Evolutionary conservation across 1,284 basidiomycete species (phyloP).

Genomic region (Ustilago loliicola): DNA sequence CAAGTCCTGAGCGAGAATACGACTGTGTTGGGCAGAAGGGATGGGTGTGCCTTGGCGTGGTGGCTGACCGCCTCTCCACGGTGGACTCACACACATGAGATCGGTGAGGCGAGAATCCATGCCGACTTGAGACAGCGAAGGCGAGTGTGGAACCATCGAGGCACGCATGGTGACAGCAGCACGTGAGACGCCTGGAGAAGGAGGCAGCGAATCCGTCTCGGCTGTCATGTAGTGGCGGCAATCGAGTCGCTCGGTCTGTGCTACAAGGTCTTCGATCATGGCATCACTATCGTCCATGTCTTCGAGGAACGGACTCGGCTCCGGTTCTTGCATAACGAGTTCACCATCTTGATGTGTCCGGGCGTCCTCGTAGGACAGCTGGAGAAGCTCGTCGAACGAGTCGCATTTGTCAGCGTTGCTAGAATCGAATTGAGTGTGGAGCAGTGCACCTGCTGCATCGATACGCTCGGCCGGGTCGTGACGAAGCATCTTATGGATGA

Average conservation of each 20-base stretch:
- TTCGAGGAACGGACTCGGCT: not conserved
- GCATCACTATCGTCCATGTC: slow-evolving; percentile 31
- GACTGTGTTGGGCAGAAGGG: slow-evolving; percentile 31
- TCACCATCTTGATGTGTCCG: not conserved
- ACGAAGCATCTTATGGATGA: slow-evolving; percentile 54
- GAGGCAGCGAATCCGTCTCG: slow-evolving; percentile 10
- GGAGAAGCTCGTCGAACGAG: slow-evolving; percentile 45
- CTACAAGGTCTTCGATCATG: slow-evolving; percentile 34
- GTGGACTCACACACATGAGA: slow-evolving; percentile 48
- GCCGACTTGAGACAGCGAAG: slow-evolving; percentile 47
- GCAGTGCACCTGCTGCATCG: slow-evolving; percentile 46
- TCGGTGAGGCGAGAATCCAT: slow-evolving; percentile 53
- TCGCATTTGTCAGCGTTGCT: slow-evolving; percentile 18
- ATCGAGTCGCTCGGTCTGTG: slow-evolving; percentile 9
- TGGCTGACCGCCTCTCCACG: slow-evolving; percentile 28
- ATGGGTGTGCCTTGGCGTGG: slow-evolving; percentile 39
- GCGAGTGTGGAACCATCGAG: slow-evolving; percentile 22
- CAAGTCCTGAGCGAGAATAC: slow-evolving; percentile 22
- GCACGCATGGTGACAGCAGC: slow-evolving; percentile 21
- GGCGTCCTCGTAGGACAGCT: slow-evolving; percentile 34
- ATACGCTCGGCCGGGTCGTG: slow-evolving; percentile 37
- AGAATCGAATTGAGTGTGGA: slow-evolving; percentile 47
- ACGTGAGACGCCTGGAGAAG: slow-evolving; percentile 39
- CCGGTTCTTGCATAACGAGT: not conserved
- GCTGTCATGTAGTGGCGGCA: not conserved